Percentiles rank a stretch among this genome's conserved stretches.
Conservation (phyloP, 179 eudicot genomes). For the Silene noctiflora region DNA sequence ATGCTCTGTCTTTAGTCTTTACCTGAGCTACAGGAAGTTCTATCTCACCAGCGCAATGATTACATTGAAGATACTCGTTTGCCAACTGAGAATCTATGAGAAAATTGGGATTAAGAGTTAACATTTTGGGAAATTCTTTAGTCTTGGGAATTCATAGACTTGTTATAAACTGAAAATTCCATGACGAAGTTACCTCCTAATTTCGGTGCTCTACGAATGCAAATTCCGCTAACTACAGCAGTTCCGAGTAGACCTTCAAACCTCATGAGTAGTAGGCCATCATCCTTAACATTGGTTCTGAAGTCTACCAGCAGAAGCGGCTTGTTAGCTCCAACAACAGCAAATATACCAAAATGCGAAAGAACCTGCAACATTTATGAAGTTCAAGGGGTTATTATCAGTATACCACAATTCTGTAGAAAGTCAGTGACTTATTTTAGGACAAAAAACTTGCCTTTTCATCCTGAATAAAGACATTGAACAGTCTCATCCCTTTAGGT, state of each 20-base stretch:
- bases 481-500: conserved; percentile 86
- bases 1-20: conserved; percentile 31
- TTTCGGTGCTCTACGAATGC: conserved; percentile 70
- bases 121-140: not conserved
- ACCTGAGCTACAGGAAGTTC: conserved; percentile 75
- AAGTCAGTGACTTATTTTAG: not conserved
- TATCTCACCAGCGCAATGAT: conserved; percentile 65
- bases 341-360: conserved; percentile 80
- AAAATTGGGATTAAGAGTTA: conserved; percentile 12
- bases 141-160: not conserved
- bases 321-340: conserved; percentile 88
- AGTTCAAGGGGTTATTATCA: conserved; percentile 7
- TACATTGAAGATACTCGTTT: conserved; percentile 50
- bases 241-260: conserved; percentile 80
- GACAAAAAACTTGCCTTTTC: conserved; percentile 64
- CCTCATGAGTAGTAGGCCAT: conserved; percentile 51
- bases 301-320: conserved; percentile 70
- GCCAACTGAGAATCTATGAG: conserved; percentile 38
- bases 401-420: not conserved
- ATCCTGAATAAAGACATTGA: conserved; percentile 75
- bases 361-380: conserved; percentile 51
- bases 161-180: conserved; percentile 3
- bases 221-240: conserved; percentile 77
- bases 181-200: conserved; percentile 39
- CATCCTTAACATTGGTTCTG: conserved; percentile 57